A percentile compares a stretch with the other conserved stretches of the same genome.
These are phyloP conservation scores for Pyrenochaeta sp. DNA, from an alignment of 2,329 filamentous ascomycete genomes.

Conservation along the genomic window DNA sequence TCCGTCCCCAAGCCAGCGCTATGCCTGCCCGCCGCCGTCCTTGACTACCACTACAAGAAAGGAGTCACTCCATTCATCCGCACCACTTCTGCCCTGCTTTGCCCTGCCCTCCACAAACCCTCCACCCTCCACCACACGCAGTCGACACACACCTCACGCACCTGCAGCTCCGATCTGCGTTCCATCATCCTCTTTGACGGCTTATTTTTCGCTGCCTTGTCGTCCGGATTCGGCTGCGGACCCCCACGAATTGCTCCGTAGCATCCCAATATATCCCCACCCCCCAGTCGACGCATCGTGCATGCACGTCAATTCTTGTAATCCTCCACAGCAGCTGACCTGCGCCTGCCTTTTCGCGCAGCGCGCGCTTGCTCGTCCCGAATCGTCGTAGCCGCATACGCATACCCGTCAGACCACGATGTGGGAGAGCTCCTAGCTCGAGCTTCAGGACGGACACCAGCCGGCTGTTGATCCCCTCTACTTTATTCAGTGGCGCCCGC, in stretches of 20 bases:
- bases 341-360: constrained; percentile 35
- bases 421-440: constrained; percentile 35
- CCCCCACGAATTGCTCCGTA: constrained; percentile 34
- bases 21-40: background rate
- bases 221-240: constrained; percentile 27
- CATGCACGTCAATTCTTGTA: constrained; percentile 25
- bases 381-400: constrained; percentile 30
- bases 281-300: constrained; percentile 19
- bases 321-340: constrained; percentile 35
- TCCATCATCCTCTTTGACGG: constrained; percentile 4
- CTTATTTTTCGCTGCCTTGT: constrained; percentile 17
- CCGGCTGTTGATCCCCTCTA: constrained; percentile 37
- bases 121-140: constrained; percentile 1
- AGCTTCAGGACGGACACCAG: constrained; percentile 30
- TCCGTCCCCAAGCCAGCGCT: constrained; percentile 11
- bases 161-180: constrained; percentile 15
- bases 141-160: constrained; percentile 1
- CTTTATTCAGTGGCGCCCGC: constrained; percentile 37
- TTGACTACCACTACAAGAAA: no score
- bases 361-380: constrained; percentile 42
- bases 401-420: constrained; percentile 39
- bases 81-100: background rate
- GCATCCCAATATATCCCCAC: constrained; percentile 28
- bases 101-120: background rate
- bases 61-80: background rate